phyloP scores from a whole-genome alignment of 2,329 filamentous ascomycete genomes.

The Alternaria consortialis region DNA sequence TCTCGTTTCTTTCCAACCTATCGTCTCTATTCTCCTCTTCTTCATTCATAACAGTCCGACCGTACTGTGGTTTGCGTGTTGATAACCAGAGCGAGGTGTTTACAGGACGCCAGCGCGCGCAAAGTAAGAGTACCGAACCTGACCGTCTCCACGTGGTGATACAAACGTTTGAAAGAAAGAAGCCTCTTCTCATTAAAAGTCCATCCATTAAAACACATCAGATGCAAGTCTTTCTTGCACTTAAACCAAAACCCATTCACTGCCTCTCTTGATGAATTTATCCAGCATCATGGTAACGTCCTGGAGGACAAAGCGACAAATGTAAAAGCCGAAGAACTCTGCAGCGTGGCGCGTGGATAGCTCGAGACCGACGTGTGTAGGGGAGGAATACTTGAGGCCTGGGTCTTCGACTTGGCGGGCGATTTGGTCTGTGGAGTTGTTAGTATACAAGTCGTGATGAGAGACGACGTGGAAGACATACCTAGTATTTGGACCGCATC shows the following conservation, averaged over 20 bases:
- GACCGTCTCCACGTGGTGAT: background rate
- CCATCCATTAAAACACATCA: constrained; percentile 6
- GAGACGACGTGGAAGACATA: constrained; percentile 58
- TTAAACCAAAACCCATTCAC: constrained; percentile 83
- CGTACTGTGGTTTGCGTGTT: too few species aligned
- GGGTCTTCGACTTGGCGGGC: constrained; percentile 96
- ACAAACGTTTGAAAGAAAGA: background rate
- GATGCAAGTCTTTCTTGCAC: background rate
- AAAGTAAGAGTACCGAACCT: background rate
- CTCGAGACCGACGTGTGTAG: constrained; percentile 94
- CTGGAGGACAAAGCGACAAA: constrained; percentile 91
- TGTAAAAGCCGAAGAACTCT: constrained; percentile 97
- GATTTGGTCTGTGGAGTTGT: constrained; percentile 76
- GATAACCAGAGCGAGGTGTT: background rate
- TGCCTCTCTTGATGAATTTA: constrained; percentile 96
- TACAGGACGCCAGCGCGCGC: too few species aligned
- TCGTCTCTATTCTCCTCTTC: background rate
- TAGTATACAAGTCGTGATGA: constrained; percentile 5
- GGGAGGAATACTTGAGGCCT: constrained; percentile 87
- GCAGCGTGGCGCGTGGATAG: constrained; percentile 91
- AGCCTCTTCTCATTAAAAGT: background rate
- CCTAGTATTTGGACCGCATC: constrained; percentile 93
- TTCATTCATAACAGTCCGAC: background rate
- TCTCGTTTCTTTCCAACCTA: background rate
- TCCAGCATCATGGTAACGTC: constrained; percentile 88